phyloP scores from a whole-genome alignment of 2,329 filamentous ascomycete genomes.

The Aspergillus brasiliensis region DNA sequence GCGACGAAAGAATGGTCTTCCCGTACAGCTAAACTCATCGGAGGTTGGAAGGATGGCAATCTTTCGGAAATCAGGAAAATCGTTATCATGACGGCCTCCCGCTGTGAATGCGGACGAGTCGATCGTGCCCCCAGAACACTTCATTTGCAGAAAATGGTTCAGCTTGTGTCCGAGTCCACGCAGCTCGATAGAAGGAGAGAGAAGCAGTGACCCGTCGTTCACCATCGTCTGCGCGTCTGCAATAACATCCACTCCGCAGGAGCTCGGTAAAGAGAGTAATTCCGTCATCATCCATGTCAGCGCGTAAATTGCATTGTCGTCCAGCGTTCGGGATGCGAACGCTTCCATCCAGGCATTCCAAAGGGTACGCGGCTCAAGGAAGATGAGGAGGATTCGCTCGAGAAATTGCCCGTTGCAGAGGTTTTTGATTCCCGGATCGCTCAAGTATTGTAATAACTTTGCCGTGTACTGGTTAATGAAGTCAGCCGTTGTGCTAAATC shows the following conservation, averaged over 20 bases:
- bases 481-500: conserved; percentile 44
- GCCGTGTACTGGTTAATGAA: conserved; percentile 50
- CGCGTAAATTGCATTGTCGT: conserved; percentile 32
- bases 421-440: conserved; percentile 49
- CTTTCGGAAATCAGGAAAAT: conserved; percentile 61
- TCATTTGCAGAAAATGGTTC: conserved; percentile 39
- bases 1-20: conserved; percentile 58
- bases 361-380: conserved; percentile 57
- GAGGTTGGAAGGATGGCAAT: conserved; percentile 67
- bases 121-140: conserved; percentile 14
- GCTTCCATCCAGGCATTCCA: conserved; percentile 54
- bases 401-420: conserved; percentile 56
- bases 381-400: conserved; percentile 46
- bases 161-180: conserved; percentile 47
- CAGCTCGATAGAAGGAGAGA: conserved; percentile 29
- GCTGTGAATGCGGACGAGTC: conserved; percentile 35
- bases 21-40: conserved; percentile 62
- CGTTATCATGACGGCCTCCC: conserved; percentile 75
- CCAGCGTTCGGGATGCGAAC: conserved; percentile 34
- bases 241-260: conserved; percentile 25
- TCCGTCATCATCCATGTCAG: conserved; percentile 56
- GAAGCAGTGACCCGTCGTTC: conserved; percentile 26
- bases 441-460: conserved; percentile 43
- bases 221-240: conserved; percentile 32
- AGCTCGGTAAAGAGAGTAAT: conserved; percentile 45